A percentile compares a stretch with the other conserved stretches of the same genome.
phyloP scores from a whole-genome alignment of 768 basidiomycete species.

The Boletus huronensis region DNA sequence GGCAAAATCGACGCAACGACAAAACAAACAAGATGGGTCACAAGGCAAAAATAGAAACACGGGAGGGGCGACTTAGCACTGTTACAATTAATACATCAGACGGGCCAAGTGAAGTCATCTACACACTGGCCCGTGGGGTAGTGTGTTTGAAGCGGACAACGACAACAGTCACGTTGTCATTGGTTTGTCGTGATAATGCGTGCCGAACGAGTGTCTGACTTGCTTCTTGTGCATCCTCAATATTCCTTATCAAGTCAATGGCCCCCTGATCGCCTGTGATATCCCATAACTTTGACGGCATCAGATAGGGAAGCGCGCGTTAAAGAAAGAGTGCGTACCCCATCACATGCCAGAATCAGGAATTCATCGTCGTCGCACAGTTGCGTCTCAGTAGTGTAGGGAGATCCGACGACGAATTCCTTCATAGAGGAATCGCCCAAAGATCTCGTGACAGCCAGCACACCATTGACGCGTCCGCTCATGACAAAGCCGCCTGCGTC shows the following conservation, averaged over 20 bases:
- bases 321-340: constrained; percentile 53
- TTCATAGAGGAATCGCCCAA: constrained; percentile 98
- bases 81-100: constrained; percentile 7
- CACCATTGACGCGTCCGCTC: constrained; percentile 98
- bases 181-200: constrained; percentile 84
- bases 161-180: constrained; percentile 91
- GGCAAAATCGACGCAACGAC: not conserved
- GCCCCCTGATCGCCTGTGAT: constrained; percentile 89
- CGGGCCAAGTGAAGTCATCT: constrained; percentile 1
- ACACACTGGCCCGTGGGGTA: constrained; percentile 10
- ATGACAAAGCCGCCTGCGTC: constrained; percentile 99
- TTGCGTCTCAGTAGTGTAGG: constrained; percentile 97
- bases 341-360: constrained; percentile 94
- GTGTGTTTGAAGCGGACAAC: constrained; percentile 74
- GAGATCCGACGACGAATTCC: constrained; percentile 96
- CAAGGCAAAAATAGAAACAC: constrained; percentile 1
- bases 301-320: constrained; percentile 3
- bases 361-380: constrained; percentile 91
- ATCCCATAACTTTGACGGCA: constrained; percentile 80
- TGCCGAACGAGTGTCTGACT: constrained; percentile 75
- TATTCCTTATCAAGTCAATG: constrained; percentile 74
- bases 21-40: constrained; percentile 6
- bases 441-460: constrained; percentile 92
- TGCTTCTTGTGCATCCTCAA: constrained; percentile 79
- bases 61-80: not conserved